Conservation (phyloP, 2,329 filamentous ascomycete species). For the Arthrobotrys pseudoclavata region DNA sequence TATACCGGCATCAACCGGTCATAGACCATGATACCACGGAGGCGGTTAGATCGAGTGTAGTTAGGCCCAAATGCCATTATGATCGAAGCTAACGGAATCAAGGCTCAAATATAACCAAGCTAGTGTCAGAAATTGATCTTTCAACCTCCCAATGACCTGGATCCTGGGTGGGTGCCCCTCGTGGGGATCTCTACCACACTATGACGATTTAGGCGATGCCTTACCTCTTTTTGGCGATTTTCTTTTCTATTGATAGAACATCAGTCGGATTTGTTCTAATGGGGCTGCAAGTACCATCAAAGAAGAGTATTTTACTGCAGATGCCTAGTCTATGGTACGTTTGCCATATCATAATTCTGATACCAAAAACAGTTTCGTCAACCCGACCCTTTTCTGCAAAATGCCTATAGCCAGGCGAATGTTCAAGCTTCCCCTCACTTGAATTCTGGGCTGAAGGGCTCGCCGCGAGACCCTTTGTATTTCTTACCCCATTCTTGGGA, state of each 20-base stretch:
- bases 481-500: background rate
- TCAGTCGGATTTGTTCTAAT: background rate
- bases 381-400: background rate
- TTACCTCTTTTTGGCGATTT: conserved; percentile 1
- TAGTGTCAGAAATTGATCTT: background rate
- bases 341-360: background rate
- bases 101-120: conserved; percentile 6
- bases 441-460: too few species aligned
- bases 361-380: background rate
- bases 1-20: background rate
- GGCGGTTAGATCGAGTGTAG: conserved; percentile 9
- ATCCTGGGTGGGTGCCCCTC: conserved; percentile 5
- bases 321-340: background rate
- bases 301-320: background rate
- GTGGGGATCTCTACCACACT: background rate
- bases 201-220: background rate
- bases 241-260: conserved; percentile 9
- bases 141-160: background rate
- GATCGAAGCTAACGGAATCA: conserved; percentile 7
- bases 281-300: background rate
- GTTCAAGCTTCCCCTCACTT: too few species aligned
- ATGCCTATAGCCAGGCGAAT: background rate
- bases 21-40: conserved; percentile 4
- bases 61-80: background rate
- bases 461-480: background rate